A percentile compares a stretch with the other conserved stretches of the same genome.
Evolutionary conservation across 2,329 filamentous ascomycete genomes (phyloP).

Genomic region (Aspergillus transmontanensis): DNA sequence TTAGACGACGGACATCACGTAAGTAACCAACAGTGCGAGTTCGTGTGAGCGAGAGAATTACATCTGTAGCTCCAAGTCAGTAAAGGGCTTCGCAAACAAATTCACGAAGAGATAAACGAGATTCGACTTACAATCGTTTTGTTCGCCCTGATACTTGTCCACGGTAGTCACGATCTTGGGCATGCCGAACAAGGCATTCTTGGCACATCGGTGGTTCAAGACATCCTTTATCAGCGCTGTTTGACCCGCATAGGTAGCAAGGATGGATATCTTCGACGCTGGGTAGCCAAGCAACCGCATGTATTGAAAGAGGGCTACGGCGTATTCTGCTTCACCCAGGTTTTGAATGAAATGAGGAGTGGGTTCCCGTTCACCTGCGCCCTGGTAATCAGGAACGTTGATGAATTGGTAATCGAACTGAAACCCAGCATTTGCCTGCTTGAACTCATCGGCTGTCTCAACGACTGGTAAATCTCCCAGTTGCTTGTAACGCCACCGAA

Average conservation of each 20-base stretch:
- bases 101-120: not conserved
- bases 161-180: constrained; percentile 91
- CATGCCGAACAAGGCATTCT: constrained; percentile 81
- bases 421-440: constrained; percentile 85
- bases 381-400: constrained; percentile 91
- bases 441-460: constrained; percentile 69
- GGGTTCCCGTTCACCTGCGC: constrained; percentile 82
- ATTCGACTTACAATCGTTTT: constrained; percentile 87
- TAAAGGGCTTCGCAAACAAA: not conserved
- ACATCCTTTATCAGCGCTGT: constrained; percentile 86
- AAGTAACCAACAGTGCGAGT: constrained; percentile 90
- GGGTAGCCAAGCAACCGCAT: constrained; percentile 96
- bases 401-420: constrained; percentile 96
- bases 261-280: constrained; percentile 77
- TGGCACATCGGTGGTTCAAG: constrained; percentile 77
- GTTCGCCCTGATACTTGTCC: constrained; percentile 98
- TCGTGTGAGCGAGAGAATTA: constrained; percentile 89
- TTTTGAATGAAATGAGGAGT: constrained; percentile 96
- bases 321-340: constrained; percentile 93
- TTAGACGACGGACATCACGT: constrained; percentile 88
- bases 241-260: constrained; percentile 93
- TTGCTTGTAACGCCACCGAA: constrained; percentile 87
- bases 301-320: constrained; percentile 93
- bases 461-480: constrained; percentile 80
- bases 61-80: constrained; percentile 59